phyloP scores from a whole-genome alignment of 2,329 filamentous ascomycete species.

The Arthrobotrys iridis region DNA sequence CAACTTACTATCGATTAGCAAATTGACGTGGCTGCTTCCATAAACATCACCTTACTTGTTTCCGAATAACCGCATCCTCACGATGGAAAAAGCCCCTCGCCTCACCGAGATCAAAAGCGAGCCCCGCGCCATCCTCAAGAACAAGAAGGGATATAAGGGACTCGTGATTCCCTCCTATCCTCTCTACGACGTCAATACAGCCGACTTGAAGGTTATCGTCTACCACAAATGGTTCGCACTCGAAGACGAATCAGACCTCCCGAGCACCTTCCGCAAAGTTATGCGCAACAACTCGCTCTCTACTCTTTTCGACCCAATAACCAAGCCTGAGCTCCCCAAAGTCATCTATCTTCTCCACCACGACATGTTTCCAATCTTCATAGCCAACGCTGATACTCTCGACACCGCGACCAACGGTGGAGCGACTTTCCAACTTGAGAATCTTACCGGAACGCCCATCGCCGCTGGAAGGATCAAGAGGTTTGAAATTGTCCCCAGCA shows the following conservation, averaged over 20 bases:
- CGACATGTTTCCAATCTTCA: constrained; percentile 6
- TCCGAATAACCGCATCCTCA: no score
- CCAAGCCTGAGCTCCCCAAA: background rate
- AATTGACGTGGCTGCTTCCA: no score
- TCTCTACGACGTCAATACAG: constrained; percentile 13
- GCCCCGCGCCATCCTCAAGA: background rate
- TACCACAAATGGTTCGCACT: constrained; percentile 5
- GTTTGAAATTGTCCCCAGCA: constrained; percentile 24
- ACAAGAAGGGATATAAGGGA: constrained; percentile 6
- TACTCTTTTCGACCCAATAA: background rate
- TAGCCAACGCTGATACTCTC: background rate
- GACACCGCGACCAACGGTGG: background rate
- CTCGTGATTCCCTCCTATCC: constrained; percentile 20
- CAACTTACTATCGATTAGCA: no score
- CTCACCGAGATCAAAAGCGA: background rate
- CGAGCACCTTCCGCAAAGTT: background rate
- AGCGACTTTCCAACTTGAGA: background rate
- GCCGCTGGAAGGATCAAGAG: constrained; percentile 22
- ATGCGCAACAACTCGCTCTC: constrained; percentile 3
- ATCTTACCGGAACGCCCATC: background rate
- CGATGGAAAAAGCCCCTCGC: background rate
- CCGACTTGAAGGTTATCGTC: constrained; percentile 32
- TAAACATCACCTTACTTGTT: no score
- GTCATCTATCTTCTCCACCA: constrained; percentile 29
- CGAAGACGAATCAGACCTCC: background rate